Evolutionary conservation across 768 basidiomycete species (phyloP), one percentile per base, ranked within the genome.

Genomic region (Auricularia sp.): DNA sequence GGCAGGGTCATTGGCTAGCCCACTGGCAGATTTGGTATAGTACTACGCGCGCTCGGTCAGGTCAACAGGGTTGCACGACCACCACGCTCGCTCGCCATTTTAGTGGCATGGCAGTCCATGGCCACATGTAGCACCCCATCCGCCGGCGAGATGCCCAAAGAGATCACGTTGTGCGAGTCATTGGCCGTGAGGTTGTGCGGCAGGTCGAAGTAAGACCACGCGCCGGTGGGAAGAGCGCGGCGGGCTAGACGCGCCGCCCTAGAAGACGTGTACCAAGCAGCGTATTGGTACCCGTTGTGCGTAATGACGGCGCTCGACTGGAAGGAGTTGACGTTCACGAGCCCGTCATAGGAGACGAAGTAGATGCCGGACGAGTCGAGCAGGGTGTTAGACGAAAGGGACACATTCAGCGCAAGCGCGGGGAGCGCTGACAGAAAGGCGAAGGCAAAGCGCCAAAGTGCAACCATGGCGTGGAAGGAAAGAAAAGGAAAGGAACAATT

Each of bases 111-210:
- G 14, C 42, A 39, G 37, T 64, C 51, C 34, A 66, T 37, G 37
- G 63, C 63, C 39, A 64, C 65, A 37, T 56, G 63, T 7, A 66
- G 2, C 14, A 18, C 7, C 11, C 63, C 63, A 42, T 66, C 65
- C 34, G 36, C 59, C 7, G 65, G 65, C 18, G 63, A 54, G 54
- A 64, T 36, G 34, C 65, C 65, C 34, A 66, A 24, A 11, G 62
- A 64, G n/a, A 66, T 63, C 16, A 66, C 65, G 34, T 66, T 64
- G 54, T 63, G 65, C 3, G 45, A 54, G 45, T 66, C 65, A 37
- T 62, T 63, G 24, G 58, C 36, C 21, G 45, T 18, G n/a, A 66
- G 54, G 13, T 36, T 39, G 63, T 66, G 65, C 13, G 65, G 51
- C 16, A 64, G 35, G 34, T 56, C n/a, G 14, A 64, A 18, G 8